phyloP scores from a whole-genome alignment of 257 asterid genomes.

The Paraleonurus japonicus region DNA sequence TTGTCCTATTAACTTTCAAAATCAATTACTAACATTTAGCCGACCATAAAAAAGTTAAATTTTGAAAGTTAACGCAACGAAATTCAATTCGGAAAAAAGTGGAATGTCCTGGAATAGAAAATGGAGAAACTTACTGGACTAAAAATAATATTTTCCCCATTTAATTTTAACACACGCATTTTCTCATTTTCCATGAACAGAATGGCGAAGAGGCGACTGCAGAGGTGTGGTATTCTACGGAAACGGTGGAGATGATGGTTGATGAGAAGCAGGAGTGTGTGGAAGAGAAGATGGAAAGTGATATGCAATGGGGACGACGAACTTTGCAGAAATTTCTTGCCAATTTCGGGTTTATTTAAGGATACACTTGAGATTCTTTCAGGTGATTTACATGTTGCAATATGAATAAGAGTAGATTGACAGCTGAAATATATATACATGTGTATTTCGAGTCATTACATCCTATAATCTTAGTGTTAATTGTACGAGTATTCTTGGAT shows the following conservation, averaged over 20 bases:
- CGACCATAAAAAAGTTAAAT: no score
- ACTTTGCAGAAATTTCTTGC: constrained; percentile 53
- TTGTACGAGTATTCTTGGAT: constrained; percentile 8
- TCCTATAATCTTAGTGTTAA: not conserved
- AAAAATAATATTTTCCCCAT: not conserved
- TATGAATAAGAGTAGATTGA: not conserved
- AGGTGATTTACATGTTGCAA: not conserved
- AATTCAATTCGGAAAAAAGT: not conserved
- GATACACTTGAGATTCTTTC: not conserved
- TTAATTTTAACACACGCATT: not conserved
- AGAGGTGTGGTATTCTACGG: constrained; percentile 33
- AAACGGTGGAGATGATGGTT: constrained; percentile 22
- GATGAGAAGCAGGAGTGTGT: constrained; percentile 27
- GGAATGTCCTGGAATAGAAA: no score
- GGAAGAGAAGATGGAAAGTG: not conserved
- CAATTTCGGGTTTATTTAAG: constrained; percentile 42
- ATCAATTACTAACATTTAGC: no score
- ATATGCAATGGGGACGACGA: constrained; percentile 61
- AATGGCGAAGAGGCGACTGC: not conserved
- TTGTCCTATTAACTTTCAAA: no score
- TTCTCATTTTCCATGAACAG: not conserved
- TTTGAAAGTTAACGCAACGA: not conserved
- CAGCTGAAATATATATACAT: not conserved
- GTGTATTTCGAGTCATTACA: not conserved
- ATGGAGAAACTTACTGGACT: not conserved